phyloP scores from a whole-genome alignment of 2,329 filamentous ascomycete genomes.

The Penicillium hordei region DNA sequence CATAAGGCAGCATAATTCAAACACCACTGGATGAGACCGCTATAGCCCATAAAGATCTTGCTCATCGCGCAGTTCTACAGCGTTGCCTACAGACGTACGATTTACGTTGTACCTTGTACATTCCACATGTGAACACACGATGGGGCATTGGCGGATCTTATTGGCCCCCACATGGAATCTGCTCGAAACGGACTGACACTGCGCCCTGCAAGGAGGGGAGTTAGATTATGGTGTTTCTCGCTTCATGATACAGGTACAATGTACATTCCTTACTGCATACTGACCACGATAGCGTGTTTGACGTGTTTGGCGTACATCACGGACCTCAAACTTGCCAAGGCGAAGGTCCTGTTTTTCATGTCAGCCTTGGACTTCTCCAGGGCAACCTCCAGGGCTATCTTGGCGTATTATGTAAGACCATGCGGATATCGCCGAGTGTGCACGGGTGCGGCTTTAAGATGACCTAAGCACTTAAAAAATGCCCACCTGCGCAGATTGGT shows the following conservation, averaged over 20 bases:
- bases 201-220: slow-evolving; percentile 5
- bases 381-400: not conserved
- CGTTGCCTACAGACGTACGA: not conserved
- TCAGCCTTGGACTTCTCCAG: not conserved
- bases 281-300: not conserved
- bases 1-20: slow-evolving; percentile 3
- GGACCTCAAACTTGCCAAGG: not conserved
- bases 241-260: not conserved
- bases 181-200: not conserved
- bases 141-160: not conserved
- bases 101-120: not conserved
- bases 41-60: not conserved
- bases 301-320: slow-evolving; percentile 4
- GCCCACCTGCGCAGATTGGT: not conserved
- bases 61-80: not conserved
- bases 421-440: slow-evolving; percentile 1
- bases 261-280: slow-evolving; percentile 5
- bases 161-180: not conserved
- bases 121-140: slow-evolving; percentile 3
- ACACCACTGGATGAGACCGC: not conserved
- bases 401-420: not conserved
- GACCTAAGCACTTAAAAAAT: not conserved
- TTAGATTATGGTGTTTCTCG: not conserved
- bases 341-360: not conserved
- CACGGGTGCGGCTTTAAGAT: not conserved